Base-by-base conservation (phyloP, 2,329 filamentous ascomycete species). In the Penicillium sumatraense region DNA sequence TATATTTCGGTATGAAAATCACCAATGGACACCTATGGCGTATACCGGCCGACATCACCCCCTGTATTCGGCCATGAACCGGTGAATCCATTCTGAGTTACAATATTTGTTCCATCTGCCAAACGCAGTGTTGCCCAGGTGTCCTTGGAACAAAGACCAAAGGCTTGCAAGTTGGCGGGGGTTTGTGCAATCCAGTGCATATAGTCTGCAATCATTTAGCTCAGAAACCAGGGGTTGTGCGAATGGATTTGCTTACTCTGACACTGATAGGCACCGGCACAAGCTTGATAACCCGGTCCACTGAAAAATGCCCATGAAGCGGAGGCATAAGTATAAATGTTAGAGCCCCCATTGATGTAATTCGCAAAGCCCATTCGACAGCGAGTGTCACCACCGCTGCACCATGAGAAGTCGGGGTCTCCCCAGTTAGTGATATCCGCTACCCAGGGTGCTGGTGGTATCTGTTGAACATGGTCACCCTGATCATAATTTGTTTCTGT, bases 391-490 rank as follows among this genome's bases (percentile, higher is more conserved):
- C 31, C 31, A 11, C 31, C 31, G 14, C 31, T 35, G n/a, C 31
- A 35, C 31, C 31, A 35, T 35, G 31, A 35, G 31, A 35, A 35
- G 31, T 35, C 31, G 9, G 31, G 31, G 31, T 35, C 31, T 8
- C 31, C 31, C 31, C 31, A 35, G 31, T 35, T 35, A 35, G 31
- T 35, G 31, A 35, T n/a, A 35, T 35, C 31, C 8, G 31, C 31
- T 14, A 35, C 31, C 31, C 31, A 35, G 9, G 31, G 31, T 35
- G 31, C 31, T 35, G 31, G 31, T 10, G 31, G 31, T 11, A 35
- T 35, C 31, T 35, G 31, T 35, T 35, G 36, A 53, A 64, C 14
- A 72, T 87, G 46, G 79, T 87, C n/a, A 35, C 31, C 69, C 9
- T 41, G 38, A 11, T 24, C 6, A 23, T 41, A 41, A 5, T 8